These are phyloP conservation scores for Fusarium secorum DNA, from an alignment of 2,329 filamentous ascomycete species.

Conservation along the genomic window DNA sequence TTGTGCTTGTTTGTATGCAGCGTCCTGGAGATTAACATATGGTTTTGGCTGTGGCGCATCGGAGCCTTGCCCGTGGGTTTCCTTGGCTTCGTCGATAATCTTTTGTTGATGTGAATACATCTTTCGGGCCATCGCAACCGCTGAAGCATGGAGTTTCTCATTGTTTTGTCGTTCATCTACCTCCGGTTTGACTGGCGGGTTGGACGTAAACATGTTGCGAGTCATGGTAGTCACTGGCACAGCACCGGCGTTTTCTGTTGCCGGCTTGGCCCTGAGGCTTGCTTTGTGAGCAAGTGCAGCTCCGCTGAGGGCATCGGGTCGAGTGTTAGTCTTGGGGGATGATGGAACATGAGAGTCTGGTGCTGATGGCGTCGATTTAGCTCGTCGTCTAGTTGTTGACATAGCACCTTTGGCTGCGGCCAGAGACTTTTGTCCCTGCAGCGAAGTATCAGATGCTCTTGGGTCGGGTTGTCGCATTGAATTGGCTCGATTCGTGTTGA, in stretches of 20 bases:
- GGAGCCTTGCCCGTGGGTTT: conserved; percentile 46
- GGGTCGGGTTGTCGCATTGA: conserved; percentile 37
- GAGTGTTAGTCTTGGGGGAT: conserved; percentile 52
- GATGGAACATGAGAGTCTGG: conserved; percentile 26
- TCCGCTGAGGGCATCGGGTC: conserved; percentile 74
- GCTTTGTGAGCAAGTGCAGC: conserved; percentile 72
- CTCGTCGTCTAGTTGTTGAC: conserved; percentile 65
- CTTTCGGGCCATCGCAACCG: conserved; percentile 86
- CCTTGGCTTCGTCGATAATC: conserved; percentile 60
- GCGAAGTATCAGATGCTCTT: conserved; percentile 45
- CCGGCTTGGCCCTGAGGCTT: conserved; percentile 53
- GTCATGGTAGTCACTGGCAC: conserved; percentile 72
- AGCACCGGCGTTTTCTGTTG: conserved; percentile 69
- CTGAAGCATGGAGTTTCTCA: conserved; percentile 80
- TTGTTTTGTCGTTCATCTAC: conserved; percentile 76
- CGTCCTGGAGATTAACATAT: conserved; percentile 77
- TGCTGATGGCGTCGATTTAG: conserved; percentile 67
- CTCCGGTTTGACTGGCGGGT: conserved; percentile 75
- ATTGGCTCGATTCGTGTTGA: conserved; percentile 51
- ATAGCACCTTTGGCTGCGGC: conserved; percentile 82
- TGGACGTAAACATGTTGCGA: conserved; percentile 78
- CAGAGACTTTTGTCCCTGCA: conserved; percentile 71
- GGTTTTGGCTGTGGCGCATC: conserved; percentile 58
- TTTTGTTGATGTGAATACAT: conserved; percentile 80
- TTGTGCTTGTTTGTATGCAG: conserved; percentile 84